Evolutionary conservation across 2,329 filamentous ascomycete species (phyloP).

Genomic region (Westerdykella sp.): DNA sequence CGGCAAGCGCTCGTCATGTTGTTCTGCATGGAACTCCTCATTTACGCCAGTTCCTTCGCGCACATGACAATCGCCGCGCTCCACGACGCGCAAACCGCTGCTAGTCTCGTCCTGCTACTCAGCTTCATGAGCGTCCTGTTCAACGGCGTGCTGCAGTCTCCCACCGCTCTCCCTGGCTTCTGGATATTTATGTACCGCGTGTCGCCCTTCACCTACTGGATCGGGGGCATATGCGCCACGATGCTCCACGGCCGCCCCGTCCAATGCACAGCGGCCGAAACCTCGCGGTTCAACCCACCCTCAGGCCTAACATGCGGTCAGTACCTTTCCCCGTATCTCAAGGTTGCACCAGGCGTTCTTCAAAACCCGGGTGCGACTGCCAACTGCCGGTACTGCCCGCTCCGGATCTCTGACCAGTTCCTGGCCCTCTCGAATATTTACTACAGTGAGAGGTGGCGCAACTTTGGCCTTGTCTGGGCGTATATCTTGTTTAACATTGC

Average conservation of each 20-base stretch:
- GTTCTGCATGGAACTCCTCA: constrained; percentile 58
- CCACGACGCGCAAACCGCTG: constrained; percentile 62
- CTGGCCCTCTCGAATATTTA: constrained; percentile 38
- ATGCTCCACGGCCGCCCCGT: constrained; percentile 44
- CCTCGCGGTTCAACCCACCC: constrained; percentile 38
- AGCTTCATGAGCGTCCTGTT: constrained; percentile 45
- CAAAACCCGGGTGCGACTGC: constrained; percentile 40
- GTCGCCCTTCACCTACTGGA: constrained; percentile 61
- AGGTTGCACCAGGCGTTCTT: constrained; percentile 36
- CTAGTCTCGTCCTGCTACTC: constrained; percentile 55
- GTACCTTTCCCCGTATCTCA: constrained; percentile 43
- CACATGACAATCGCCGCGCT: constrained; percentile 68
- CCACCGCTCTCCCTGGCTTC: constrained; percentile 57
- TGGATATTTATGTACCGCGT: constrained; percentile 74
- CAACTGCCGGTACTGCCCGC: constrained; percentile 47
- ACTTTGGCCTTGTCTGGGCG: constrained; percentile 64
- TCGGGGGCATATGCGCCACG: constrained; percentile 36
- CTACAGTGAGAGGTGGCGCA: constrained; percentile 45
- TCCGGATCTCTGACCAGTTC: constrained; percentile 44
- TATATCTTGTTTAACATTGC: constrained; percentile 60
- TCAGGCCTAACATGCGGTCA: constrained; percentile 36
- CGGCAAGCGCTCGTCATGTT: constrained; percentile 52
- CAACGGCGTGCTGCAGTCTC: constrained; percentile 55
- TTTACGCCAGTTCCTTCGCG: constrained; percentile 67
- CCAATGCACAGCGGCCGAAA: constrained; percentile 42